Conservation (phyloP, 495 filamentous ascomycete species). For the Rusavskia elegans region DNA sequence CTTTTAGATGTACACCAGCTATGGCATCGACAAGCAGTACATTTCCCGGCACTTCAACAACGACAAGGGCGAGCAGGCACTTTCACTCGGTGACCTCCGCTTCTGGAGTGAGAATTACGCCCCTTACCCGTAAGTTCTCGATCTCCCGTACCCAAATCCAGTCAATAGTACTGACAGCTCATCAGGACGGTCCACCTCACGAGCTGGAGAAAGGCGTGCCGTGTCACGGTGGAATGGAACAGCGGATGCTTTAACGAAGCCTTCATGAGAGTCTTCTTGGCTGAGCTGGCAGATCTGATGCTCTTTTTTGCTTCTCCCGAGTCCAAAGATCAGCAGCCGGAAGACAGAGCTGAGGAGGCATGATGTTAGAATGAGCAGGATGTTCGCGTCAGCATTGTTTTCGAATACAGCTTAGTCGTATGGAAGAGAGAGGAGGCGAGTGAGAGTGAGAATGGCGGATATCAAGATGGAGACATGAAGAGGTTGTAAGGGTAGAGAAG, state of each 20-base stretch:
- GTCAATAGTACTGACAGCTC: not conserved
- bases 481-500: no score
- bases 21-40: not conserved
- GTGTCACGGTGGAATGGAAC: not conserved
- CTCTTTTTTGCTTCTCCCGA: not conserved
- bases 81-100: not conserved
- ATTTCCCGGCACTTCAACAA: not conserved
- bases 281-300: not conserved
- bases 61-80: not conserved
- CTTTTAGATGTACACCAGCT: not conserved
- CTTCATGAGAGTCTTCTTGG: not conserved
- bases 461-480: no score
- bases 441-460: no score
- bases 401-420: no score
- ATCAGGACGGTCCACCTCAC: not conserved
- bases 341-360: no score
- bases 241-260: not conserved
- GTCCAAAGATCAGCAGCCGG: no score
- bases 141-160: not conserved
- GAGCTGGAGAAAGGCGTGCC: not conserved
- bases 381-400: no score
- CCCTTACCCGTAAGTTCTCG: not conserved
- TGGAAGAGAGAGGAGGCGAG: no score
- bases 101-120: not conserved
- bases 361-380: no score